Base-by-base conservation (phyloP, 2,329 filamentous ascomycete genomes). In the Colletotrichum echinochloae region DNA sequence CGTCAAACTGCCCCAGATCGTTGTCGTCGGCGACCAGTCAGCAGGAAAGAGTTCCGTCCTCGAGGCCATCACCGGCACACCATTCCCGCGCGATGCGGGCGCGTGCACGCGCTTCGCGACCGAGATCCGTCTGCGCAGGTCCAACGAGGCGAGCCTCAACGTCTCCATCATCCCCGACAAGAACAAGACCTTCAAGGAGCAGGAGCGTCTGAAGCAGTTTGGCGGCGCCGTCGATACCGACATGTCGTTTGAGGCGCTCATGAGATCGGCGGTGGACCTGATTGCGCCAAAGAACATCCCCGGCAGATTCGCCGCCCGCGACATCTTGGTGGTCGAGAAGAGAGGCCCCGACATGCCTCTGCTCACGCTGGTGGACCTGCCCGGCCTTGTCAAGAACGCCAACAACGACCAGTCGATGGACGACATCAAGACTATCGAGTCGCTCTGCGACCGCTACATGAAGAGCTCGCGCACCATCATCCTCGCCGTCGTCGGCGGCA, bases 11-110 rank as follows among this genome's bases (percentile, higher is more conserved):
- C 88, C 88, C 0, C 88, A 91, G 75, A 87, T 91, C 44, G 88
- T 91, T 56, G 88, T 91, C 30, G 89, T 89, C 41, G 89, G 89
- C 37, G 88, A 91, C 76, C 88, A 91, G 77, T 90, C 88, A 1
- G 86, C 88, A 7, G 89, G 89, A 26, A 91, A 91, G 77, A 89
- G 86, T 73, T 90, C 88, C 5, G 87, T 90, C 1, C 83, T 91
- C 2, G 88, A 90, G 74, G 88, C 88, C n/a, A 82, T 91, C 46
- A 90, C 88, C 0, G 87, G 88, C 30, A 88, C 89, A 12, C 85
- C 86, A 0, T 91, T 91, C 55, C 89, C 89, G 0, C 82, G 86
- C 65, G 87, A 88, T 71, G 87, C 87, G 60, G 87, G 85, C 56
- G 83, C 89, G 2, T 91, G 89, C 74, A 91, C 89, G 0, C 82